phyloP scores from a whole-genome alignment of 176 grass and related monocot genomes.

The Oryza meyeriana region DNA sequence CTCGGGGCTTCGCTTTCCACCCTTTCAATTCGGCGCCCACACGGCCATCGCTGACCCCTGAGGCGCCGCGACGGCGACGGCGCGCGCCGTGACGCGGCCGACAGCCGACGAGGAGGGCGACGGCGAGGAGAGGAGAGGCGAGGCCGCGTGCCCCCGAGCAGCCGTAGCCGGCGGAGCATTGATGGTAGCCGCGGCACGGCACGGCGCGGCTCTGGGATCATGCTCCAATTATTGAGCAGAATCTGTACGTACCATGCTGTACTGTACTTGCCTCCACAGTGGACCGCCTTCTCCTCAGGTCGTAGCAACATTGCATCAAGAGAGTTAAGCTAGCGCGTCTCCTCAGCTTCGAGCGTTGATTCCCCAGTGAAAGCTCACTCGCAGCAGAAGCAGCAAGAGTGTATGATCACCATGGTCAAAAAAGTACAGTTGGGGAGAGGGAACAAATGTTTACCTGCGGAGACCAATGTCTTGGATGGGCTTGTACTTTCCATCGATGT shows the following conservation, averaged over 20 bases:
- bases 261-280: not conserved
- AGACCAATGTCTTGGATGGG: not conserved
- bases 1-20: not conserved
- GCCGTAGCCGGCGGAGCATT: slow-evolving; percentile 35
- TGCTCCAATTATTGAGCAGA: slow-evolving; percentile 43
- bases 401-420: not conserved
- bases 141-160: slow-evolving; percentile 23
- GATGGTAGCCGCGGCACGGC: not conserved
- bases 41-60: not conserved
- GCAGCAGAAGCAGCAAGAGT: not conserved
- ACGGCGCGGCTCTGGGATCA: slow-evolving; percentile 20
- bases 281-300: not conserved
- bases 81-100: not conserved
- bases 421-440: not conserved
- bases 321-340: not conserved
- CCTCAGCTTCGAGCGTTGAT: slow-evolving; percentile 22
- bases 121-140: not conserved
- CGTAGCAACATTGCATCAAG: slow-evolving; percentile 14
- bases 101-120: not conserved
- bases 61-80: not conserved
- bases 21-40: slow-evolving; percentile 13
- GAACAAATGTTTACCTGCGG: slow-evolving; percentile 17
- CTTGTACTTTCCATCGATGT: slow-evolving; percentile 32
- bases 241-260: not conserved
- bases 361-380: slow-evolving; percentile 7